Evolutionary conservation across 768 basidiomycete genomes (phyloP), one percentile per base, ranked within the genome.

Genomic region (Pleurotus eryngii): DNA sequence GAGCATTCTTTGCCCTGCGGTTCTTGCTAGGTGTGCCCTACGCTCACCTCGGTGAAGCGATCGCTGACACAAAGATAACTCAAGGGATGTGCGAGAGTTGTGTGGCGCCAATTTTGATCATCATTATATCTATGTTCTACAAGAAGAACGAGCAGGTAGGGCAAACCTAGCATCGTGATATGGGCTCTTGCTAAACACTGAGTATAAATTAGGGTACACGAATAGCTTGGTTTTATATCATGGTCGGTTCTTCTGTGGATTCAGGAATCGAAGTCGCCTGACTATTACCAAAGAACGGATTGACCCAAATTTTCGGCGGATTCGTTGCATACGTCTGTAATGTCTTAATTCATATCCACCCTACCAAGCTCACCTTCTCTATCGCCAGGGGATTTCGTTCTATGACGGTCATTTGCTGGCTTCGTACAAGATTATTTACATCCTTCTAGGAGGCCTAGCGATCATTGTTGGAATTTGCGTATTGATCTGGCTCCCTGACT

Each of bases 1-100:
- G 80, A 8, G 79, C 78, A 1, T 87, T 87, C 70, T 87, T 87
- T 64, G 79, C 77, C n/a, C 71, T 86, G 11, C 79, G 86, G 0
- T 82, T 87, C 64, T 69, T 86, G 14, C 73, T 86, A n/a, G 84
- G 85, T 80, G 60, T 15, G 72, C n/a, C 49, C 37, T 30, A 17
- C 9, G 61, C 20, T 11, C n/a, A 15, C 14, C 17, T 15, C n/a
- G 6, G 9, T 22, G n/a, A 26, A n/a, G 17, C 11, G 17, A n/a
- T 54, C 17, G 43, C 53, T 9, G 17, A 35, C 8, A 30, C 30
- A 11, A 35, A 35, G 30, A 35, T 11, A 30, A 20, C 5, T 39
- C 7, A 35, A 86, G 85, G 85, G 39, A 85, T 86, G 85, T 82
- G 81, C 64, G 86, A 88, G 67, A 78, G 77, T 60, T 85, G 84